These are phyloP conservation scores for Diaporthe australafricana DNA, from an alignment of 2,329 filamentous ascomycete species.

Conservation along the genomic window DNA sequence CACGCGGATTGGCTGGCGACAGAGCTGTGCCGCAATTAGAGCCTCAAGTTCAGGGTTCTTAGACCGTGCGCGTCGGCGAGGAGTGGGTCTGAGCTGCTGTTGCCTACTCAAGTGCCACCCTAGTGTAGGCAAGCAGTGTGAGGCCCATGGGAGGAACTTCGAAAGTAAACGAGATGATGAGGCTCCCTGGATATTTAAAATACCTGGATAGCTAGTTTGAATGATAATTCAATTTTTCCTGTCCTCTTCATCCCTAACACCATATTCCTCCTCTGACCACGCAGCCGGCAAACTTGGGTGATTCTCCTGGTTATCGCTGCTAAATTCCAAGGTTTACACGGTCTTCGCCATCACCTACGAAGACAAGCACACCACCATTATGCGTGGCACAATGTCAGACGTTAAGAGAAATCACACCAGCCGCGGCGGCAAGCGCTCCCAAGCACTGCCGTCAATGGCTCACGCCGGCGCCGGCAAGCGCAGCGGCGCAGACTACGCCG, in stretches of 20 bases:
- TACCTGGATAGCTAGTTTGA: background rate
- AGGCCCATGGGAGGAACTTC: background rate
- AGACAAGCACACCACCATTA: background rate
- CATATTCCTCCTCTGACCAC: background rate
- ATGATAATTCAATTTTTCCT: background rate
- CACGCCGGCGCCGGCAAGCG: background rate
- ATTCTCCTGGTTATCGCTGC: background rate
- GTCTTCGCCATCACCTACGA: background rate
- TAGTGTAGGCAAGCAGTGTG: background rate
- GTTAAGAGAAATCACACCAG: background rate
- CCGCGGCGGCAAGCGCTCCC: background rate
- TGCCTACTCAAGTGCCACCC: constrained; percentile 1
- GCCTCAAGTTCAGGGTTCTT: background rate
- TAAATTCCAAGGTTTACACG: background rate
- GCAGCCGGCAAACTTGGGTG: background rate
- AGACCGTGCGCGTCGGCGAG: background rate
- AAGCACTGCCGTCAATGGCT: background rate
- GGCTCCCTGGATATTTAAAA: background rate
- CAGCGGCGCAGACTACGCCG: constrained; percentile 11
- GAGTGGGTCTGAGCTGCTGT: constrained; percentile 6
- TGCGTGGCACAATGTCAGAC: background rate
- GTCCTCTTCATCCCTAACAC: background rate
- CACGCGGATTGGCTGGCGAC: background rate
- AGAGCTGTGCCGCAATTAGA: constrained; percentile 2
- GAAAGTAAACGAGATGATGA: background rate